Conservation (phyloP, 176 grass and related monocot genomes). For the Hyparrhenia diplandra region DNA sequence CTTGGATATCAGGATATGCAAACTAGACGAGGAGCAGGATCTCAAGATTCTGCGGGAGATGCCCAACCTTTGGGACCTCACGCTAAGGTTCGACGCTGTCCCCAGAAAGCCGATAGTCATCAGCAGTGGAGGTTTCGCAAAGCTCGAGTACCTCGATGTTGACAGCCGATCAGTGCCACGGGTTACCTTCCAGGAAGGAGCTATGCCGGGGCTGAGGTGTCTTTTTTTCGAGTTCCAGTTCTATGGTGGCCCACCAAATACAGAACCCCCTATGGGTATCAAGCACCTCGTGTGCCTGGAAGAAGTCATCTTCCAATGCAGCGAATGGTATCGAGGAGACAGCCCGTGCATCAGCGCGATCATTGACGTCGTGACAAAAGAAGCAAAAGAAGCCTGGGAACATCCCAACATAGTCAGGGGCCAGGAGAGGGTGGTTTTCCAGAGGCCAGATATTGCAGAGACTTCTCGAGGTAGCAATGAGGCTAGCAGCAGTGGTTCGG, state of each 20-base stretch:
- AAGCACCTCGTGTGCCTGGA: not conserved
- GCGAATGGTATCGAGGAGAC: not conserved
- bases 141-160: not conserved
- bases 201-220: not conserved
- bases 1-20: not conserved
- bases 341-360: not conserved
- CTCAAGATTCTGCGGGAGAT: not conserved
- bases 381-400: too few relatives aligned
- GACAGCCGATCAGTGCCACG: not conserved
- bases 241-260: not conserved
- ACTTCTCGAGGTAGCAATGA: too few relatives aligned
- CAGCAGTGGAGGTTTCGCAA: not conserved
- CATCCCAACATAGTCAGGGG: too few relatives aligned
- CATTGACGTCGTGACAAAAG: not conserved
- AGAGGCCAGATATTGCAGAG: too few relatives aligned
- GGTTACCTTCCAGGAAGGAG: not conserved
- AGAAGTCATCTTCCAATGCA: not conserved
- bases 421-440: too few relatives aligned
- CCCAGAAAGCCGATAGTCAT: not conserved
- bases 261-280: not conserved
- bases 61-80: not conserved
- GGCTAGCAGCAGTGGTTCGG: too few relatives aligned
- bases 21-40: not conserved
- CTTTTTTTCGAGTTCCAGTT: not conserved
- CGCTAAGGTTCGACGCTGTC: not conserved